Base-by-base conservation (phyloP, 108 stramenopile species). In the Cyclotella choctawhatcheeana region DNA sequence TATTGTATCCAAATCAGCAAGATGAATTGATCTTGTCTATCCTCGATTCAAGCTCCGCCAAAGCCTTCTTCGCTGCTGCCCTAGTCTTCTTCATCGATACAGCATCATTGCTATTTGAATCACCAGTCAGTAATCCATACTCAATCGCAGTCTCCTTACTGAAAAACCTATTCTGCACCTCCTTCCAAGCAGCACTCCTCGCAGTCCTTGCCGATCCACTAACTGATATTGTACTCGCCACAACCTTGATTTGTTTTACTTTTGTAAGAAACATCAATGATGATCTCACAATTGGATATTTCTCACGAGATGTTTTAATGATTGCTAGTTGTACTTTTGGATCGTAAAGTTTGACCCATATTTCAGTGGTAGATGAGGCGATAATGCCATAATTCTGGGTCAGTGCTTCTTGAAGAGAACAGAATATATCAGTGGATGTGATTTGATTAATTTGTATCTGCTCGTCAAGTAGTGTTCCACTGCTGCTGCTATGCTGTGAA, bases 181-280 rank as follows among this genome's bases (percentile, higher is more conserved):
- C 69, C 34, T 37, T 58, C 53, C 85, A 73, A 0, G 81, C 79
- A 10, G 83, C 82, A 51, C 84, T 75, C 45, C 82, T 77, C 14
- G 90, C 90, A 6, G 88, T 91, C 24, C 90, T 71, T 10, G 88
- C 86, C 5, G 84, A 86, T 3, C 90, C 90, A 69, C 78, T 70
- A 0, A 88, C 85, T 8, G 85, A 76, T 21, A 87, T 48, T 31
- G 78, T 82, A 2, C 83, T 73, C 27, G 83, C 83, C n/a, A 84
- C 83, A 37, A 85, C 76, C 22, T 58, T 71, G n/a, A 76, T 55
- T 56, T 60, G 68, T 66, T 48, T 60, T 10, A 82, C 40, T 12
- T 72, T 63, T 2, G 78, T 78, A 44, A 85, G 58, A n/a, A 87
- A 63, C 22, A 82, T 76, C 22, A 90, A 50, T 17, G 79, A 40